Evolutionary conservation across 176 grass and related monocot genomes (phyloP), one percentile per base, ranked within the genome.

Genomic region (Carex parvula): DNA sequence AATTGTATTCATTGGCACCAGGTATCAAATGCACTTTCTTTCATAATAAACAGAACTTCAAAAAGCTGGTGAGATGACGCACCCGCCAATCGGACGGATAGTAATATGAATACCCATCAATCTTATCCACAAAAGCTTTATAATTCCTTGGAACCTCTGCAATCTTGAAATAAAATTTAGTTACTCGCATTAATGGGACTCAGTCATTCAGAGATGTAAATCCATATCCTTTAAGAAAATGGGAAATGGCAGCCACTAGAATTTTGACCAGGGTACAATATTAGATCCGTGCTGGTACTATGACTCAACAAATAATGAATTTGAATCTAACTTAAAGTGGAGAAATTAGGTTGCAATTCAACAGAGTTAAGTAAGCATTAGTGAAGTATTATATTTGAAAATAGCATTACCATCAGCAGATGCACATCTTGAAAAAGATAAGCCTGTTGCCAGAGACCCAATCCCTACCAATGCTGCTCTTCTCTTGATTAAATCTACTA

Each of bases 21-120:
- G 7, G 41, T 11, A 54, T 3, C 55, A 16, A 52, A 55, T 6
- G 10, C 5, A 29, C 3, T 22, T 65, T 58, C 3, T 63, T 18
- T 65, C 6, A 58, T 57, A 21, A 78, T 32, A 59, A 3, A 37
- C 13, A 56, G 50, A 58, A 64, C 32, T 85, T 80, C 17, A 56
- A 60, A 26, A 33, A 32, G 71, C 12, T 18, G 33, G 73, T 35
- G 33, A 64, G 29, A 35, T 22, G 39, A 76, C 89, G 8, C 85
- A 98, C 95, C 91, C 95, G 93, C 95, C 95, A 98, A 84, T 98
- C 95, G 17, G 91, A 33, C 41, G 92, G 95, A 81, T 98, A 98
- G 14, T 88, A 82, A 60, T 98, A 98, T 0, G 91, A 87, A 66
- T 98, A 98, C 65, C 95, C 95, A 20, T 98, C 95, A 60, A 81